A percentile compares a stretch with the other conserved stretches of the same genome.
These are phyloP conservation scores for Alternaria triticimaculans DNA, from an alignment of 2,329 filamentous ascomycete species.

Conservation along the genomic window DNA sequence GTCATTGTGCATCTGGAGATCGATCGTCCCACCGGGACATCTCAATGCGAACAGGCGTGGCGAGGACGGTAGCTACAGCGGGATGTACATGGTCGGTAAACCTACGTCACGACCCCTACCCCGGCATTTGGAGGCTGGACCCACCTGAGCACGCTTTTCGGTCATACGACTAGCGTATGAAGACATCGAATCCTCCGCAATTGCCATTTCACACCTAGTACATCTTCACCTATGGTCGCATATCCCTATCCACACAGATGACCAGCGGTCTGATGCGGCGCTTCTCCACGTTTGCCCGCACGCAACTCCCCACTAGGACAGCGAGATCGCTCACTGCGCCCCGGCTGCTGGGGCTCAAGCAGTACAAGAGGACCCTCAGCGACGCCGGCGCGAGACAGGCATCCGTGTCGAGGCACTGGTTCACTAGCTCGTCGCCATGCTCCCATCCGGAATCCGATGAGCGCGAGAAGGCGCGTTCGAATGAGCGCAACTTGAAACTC, in stretches of 20 bases:
- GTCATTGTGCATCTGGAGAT: conserved; percentile 12
- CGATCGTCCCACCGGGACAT: conserved; percentile 15
- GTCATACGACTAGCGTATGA: conserved; percentile 11
- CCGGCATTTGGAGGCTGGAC: conserved; percentile 8
- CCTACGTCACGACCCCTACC: conserved; percentile 28
- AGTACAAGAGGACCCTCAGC: conserved; percentile 43
- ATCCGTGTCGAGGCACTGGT: conserved; percentile 51
- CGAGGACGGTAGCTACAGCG: conserved; percentile 7
- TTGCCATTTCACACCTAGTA: conserved; percentile 4
- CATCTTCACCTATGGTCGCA: conserved; percentile 37
- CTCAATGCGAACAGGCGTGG: conserved; percentile 12
- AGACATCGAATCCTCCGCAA: conserved; percentile 5
- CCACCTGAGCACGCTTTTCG: conserved; percentile 14
- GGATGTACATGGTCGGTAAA: conserved; percentile 11
- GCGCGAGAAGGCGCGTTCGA: conserved; percentile 57
- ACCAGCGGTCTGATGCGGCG: conserved; percentile 56
- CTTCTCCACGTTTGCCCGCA: conserved; percentile 52
- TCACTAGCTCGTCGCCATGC: conserved; percentile 50
- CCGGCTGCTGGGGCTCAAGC: conserved; percentile 40
- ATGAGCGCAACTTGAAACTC: conserved; percentile 67
- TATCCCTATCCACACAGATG: conserved; percentile 43
- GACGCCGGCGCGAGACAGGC: conserved; percentile 40
- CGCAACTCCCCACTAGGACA: conserved; percentile 32
- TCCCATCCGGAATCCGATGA: conserved; percentile 30
- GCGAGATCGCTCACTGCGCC: conserved; percentile 32